Conservation (phyloP, 352 stramenopile species). For the Blastocystis sp. region DNA sequence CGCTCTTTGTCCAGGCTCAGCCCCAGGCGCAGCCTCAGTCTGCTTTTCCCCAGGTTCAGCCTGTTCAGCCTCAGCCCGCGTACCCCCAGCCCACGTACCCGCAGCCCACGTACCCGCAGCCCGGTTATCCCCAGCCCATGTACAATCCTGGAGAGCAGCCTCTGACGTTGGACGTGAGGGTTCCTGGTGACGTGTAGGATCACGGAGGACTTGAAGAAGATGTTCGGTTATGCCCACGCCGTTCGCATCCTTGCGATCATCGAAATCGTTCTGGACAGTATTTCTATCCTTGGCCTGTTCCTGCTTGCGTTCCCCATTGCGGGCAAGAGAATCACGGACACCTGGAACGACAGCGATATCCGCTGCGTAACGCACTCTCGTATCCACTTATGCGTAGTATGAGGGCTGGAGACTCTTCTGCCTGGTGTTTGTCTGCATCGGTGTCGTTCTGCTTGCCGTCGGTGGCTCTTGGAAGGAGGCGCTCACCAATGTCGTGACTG, state of each 20-base stretch:
- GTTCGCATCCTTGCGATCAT: slow-evolving; percentile 6
- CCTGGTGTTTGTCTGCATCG: background rate
- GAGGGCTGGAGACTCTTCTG: slow-evolving; percentile 1
- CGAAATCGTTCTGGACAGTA: background rate
- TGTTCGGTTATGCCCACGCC: slow-evolving; percentile 31
- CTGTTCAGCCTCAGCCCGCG: background rate
- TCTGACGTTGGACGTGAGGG: background rate
- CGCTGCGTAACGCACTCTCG: background rate
- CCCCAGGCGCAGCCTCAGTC: background rate
- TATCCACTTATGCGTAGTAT: background rate
- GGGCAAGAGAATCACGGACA: slow-evolving; percentile 12
- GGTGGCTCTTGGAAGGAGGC: no score
- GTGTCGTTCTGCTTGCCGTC: background rate
- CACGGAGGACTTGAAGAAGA: background rate
- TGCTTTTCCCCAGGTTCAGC: background rate
- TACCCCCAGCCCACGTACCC: slow-evolving; percentile 42
- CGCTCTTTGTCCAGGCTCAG: background rate
- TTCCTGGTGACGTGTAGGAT: background rate
- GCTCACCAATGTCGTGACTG: background rate
- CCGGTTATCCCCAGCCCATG: background rate
- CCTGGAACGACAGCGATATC: slow-evolving; percentile 21
- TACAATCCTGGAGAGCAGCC: background rate
- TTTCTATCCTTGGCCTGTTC: slow-evolving; percentile 17
- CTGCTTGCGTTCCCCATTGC: slow-evolving; percentile 43
- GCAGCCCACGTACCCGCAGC: slow-evolving; percentile 1